Evolutionary conservation across 306 rosid species (phyloP), one percentile per base, ranked within the genome.

Genomic region (Pueraria montana): DNA sequence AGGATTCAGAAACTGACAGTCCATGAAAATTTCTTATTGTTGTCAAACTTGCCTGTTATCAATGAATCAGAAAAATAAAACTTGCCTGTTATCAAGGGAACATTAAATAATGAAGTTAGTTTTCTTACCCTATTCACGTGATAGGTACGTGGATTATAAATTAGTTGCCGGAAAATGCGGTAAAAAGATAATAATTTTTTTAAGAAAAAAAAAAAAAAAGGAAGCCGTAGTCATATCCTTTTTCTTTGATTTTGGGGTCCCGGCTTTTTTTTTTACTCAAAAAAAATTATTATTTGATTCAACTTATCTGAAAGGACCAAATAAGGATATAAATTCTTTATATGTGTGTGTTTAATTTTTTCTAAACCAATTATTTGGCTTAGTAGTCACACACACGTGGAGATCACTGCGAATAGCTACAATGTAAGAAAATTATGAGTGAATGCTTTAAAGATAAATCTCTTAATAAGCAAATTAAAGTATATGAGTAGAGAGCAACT

Each of bases 141-240:
- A 62, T 62, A 62, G 68, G 1, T 27, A 23, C 38, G 5, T 62
- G 0, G 40, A 26, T 62, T 26, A 62, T 62, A 26, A 26, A 61
- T 61, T 24, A 62, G 40, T 62, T 62, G 42, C 68, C 68, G 20
- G 68, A 62, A 62, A 62, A 2, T 23, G 68, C 40, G 68, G 42
- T 2, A 13, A 62, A 61, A 26, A 13, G 36, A 6, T 62, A 2
- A 26, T 13, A 62, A 18, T 2, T 27, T 26, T 4, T 23, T 5
- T 0, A 12, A 11, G 1, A 24, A 24, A 2, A 23, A 59, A 23
- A 24, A 24, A 2, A 23, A 59, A 23, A 21, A 20, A 58, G 12
- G 2, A 59, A 59, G 30, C 2, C 0, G 4, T 11, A 24, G 43
- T 30, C 43, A 30, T 30, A 30, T 30, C 43, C 6, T 32, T 14